These are phyloP conservation scores for Zymoseptoria ardabiliae DNA, from an alignment of 2,329 filamentous ascomycete species.

Conservation along the genomic window DNA sequence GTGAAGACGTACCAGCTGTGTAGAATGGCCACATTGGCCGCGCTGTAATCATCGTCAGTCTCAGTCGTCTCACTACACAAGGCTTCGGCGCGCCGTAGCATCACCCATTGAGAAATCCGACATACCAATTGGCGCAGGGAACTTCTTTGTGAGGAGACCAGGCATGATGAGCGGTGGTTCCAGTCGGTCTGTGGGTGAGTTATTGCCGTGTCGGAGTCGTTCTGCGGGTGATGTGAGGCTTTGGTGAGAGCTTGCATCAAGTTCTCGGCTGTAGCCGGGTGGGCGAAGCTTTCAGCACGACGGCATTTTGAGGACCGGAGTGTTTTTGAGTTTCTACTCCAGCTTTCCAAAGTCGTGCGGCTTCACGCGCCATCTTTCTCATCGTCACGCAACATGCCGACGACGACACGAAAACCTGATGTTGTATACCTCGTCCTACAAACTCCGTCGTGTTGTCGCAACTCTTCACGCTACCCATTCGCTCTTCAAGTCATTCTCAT, in stretches of 20 bases:
- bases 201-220: neutral
- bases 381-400: neutral
- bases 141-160: slow-evolving; percentile 45
- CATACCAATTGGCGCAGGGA: slow-evolving; percentile 44
- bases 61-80: neutral
- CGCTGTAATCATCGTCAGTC: slow-evolving; percentile 49
- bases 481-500: neutral
- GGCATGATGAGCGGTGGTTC: slow-evolving; percentile 18
- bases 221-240: neutral
- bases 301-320: neutral
- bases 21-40: slow-evolving; percentile 91
- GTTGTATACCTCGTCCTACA: neutral
- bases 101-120: slow-evolving; percentile 11
- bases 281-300: neutral
- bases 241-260: neutral
- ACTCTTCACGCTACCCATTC: neutral
- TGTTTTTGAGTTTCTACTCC: neutral
- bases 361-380: neutral
- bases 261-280: neutral
- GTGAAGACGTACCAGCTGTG: slow-evolving; percentile 65
- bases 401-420: neutral
- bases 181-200: neutral
- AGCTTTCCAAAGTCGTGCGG: neutral
- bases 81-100: neutral
- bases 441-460: neutral